Base-by-base conservation (phyloP, 768 basidiomycete genomes). In the Russula brevipes region DNA sequence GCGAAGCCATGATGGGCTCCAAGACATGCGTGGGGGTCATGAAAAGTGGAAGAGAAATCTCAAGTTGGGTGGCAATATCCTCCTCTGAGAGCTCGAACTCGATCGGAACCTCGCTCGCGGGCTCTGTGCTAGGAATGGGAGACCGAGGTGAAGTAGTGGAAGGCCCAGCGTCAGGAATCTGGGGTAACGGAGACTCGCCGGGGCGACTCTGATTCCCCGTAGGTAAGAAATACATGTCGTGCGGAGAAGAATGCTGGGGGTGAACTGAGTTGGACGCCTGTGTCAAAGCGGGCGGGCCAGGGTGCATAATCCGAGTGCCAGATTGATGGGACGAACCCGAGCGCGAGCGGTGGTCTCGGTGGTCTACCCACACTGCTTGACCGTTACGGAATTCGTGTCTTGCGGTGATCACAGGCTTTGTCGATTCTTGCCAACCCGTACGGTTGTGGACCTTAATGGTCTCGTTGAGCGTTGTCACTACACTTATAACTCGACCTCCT, bases 401-500 rank as follows among this genome's bases (percentile, higher is more conserved):
- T 41, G 78, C 75, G 44, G 81, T 82, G 5, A 82, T 81, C 42
- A 91, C 82, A 39, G 82, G 73, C 42, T 86, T 80, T 4, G 81
- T 83, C 45, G 82, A 79, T 59, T 89, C 86, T 70, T 87, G 86
- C 38, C 74, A 70, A 8, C 83, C 81, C 14, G 79, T 74, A 42
- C 85, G 81, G 30, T 74, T 75, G 66, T 79, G 78, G 1, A 89
- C 70, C 72, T 87, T 91, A 1, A 84, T 83, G 3, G 82, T 82
- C 74, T 98, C 94, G 64, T 86, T 84, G 51, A 98, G 77, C 8
- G 83, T 79, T 4, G 88, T 90, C 19, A 78, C 73, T 30, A 96
- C 81, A 51, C 75, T 81, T 5, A 84, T 74, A 17, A 98, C 86
- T 51, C 80, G 77, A 5, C 89, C 86, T 8, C 96, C 96, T 73